These are phyloP conservation scores for Klebsormidium nitens DNA, from an alignment of 139 green algal species.

Conservation along the genomic window DNA sequence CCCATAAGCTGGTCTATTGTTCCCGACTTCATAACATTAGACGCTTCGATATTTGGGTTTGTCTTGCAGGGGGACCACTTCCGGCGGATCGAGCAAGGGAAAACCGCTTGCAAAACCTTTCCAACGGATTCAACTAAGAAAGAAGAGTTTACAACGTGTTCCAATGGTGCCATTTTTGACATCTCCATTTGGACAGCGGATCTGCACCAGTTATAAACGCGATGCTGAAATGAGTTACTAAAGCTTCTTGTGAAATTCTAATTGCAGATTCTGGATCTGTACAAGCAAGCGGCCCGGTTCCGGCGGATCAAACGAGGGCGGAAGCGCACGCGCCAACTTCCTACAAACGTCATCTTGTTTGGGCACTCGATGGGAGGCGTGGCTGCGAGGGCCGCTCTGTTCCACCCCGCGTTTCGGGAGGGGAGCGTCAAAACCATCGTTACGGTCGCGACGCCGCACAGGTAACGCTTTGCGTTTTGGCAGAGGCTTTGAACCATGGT, in stretches of 20 bases:
- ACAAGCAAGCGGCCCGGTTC: constrained; percentile 6
- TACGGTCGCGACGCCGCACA: constrained; percentile 25
- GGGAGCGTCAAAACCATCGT: constrained; percentile 28
- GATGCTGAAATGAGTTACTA: not conserved
- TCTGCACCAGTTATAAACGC: not conserved
- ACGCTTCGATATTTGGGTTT: no score
- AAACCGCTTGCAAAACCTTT: no score
- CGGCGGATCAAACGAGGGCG: not conserved
- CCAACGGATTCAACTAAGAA: no score
- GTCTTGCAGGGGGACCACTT: no score
- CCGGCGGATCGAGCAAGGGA: no score
- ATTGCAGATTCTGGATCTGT: constrained; percentile 4
- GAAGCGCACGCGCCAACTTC: not conserved
- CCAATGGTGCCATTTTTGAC: no score
- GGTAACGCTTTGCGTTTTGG: not conserved
- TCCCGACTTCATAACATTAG: no score
- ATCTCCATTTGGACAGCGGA: no score
- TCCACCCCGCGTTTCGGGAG: constrained; percentile 5
- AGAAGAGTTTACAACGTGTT: no score
- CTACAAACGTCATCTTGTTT: constrained; percentile 47
- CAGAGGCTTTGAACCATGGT: not conserved
- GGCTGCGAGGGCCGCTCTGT: constrained; percentile 42
- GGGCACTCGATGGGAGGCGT: constrained; percentile 72
- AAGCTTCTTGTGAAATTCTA: not conserved
- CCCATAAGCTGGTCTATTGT: no score